Evolutionary conservation across 176 grass and related monocot species (phyloP), one percentile per base, ranked within the genome.

Genomic region (Aegilops longissima): DNA sequence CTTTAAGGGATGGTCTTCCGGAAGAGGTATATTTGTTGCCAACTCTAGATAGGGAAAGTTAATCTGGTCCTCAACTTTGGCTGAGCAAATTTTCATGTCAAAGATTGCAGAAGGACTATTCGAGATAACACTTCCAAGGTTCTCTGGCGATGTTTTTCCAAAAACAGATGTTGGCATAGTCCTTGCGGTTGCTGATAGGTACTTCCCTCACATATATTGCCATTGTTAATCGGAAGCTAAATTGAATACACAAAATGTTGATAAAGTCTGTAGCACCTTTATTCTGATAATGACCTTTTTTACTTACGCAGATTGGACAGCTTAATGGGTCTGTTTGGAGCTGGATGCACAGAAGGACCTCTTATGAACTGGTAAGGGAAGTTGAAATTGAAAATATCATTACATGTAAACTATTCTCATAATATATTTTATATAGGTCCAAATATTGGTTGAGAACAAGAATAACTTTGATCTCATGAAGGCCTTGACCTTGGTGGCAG

Each of bases 391-490:
- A 8, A 67, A 54, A 59, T 35, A 66, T 72, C 61, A 33, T 86
- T 73, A 20, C 61, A 66, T 61, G 30, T 54, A 24, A 63, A 49
- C 61, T 83, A 18, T 74, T 78, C 81, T 88, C 72, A 86, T 74
- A 31, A 36, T 84, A 11, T 62, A 30, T 86, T 86, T 95, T 95
- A 82, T 70, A 14, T 75, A 98, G 91, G 93, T 98, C 6, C 90
- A 98, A 86, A 91, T 98, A 93, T 81, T 98, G 70, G 88, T 94
- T 29, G 96, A 98, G 80, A 98, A 98, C 27, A 98, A 98, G 33
- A 98, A 94, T 76, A 91, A 88, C 42, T 88, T 98, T 87, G 93
- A 91, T 58, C 93, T 98, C 42, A 87, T 25, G 67, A 88, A 89
- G 74, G 93, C 91, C 81, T 86, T 98, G 73, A 89, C 65, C 47